Evolutionary conservation across 129 eudicot species (phyloP).

Genomic region (Escallonia rubra): DNA sequence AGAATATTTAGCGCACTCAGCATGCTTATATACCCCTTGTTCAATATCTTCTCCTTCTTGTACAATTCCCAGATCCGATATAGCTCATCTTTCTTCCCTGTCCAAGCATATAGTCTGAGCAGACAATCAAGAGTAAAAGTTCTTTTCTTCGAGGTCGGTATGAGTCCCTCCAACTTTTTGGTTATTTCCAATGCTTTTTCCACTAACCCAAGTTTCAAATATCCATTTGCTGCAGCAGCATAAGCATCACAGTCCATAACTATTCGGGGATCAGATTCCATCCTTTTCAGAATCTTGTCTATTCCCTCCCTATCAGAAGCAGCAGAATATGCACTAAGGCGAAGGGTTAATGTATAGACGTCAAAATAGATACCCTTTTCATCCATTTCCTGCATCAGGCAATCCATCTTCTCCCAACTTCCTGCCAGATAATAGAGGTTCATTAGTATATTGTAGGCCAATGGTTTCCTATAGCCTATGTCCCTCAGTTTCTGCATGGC

Average conservation of each 20-base stretch:
- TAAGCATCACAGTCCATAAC: conserved; percentile 19
- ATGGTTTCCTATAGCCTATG: conserved; percentile 16
- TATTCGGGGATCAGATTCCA: conserved; percentile 37
- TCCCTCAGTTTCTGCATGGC: conserved; percentile 36
- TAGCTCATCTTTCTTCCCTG: conserved; percentile 49
- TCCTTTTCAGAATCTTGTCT: conserved; percentile 23
- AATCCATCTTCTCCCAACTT: conserved; percentile 34
- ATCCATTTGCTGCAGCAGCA: conserved; percentile 31
- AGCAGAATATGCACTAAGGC: conserved; percentile 38
- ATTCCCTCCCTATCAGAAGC: conserved; percentile 39
- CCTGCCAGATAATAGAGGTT: conserved; percentile 36
- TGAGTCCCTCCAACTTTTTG: conserved; percentile 26
- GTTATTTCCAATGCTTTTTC: conserved; percentile 37
- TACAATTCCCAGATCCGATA: conserved; percentile 45
- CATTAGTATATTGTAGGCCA: conserved; percentile 33
- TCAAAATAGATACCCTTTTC: conserved; percentile 30
- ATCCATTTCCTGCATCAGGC: conserved; percentile 42
- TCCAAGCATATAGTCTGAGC: conserved; percentile 24
- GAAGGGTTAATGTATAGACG: conserved; percentile 14
- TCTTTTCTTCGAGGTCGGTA: conserved; percentile 10
- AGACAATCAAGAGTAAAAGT: conserved; percentile 13
- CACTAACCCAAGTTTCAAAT: conserved; percentile 31
- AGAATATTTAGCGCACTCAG: conserved; percentile 39
- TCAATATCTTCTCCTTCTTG: conserved; percentile 25
- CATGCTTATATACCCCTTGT: conserved; percentile 44